phyloP scores from a whole-genome alignment of 768 basidiomycete species.

The Suillus luteus region DNA sequence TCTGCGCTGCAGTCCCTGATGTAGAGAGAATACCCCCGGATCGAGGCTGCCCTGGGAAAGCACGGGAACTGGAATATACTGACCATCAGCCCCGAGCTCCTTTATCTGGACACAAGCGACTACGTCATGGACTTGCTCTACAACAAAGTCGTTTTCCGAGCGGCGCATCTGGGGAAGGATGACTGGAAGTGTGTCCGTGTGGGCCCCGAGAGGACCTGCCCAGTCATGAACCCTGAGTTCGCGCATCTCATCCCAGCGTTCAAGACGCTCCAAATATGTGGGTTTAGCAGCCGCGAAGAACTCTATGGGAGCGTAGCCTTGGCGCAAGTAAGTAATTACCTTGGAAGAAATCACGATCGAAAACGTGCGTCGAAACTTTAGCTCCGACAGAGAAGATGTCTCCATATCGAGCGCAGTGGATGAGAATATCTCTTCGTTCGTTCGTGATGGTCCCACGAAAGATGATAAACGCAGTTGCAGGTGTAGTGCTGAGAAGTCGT shows the following conservation, averaged over 20 bases:
- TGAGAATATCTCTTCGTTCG: slow-evolving; percentile 80
- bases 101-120: slow-evolving; percentile 83
- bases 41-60: slow-evolving; percentile 74
- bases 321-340: slow-evolving; percentile 68
- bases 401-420: slow-evolving; percentile 78
- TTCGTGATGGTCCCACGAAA: slow-evolving; percentile 69
- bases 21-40: slow-evolving; percentile 83
- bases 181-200: slow-evolving; percentile 41
- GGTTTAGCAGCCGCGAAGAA: slow-evolving; percentile 84
- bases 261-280: slow-evolving; percentile 85
- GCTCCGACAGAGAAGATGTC: slow-evolving; percentile 65
- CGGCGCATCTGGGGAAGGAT: slow-evolving; percentile 78
- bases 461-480: slow-evolving; percentile 87
- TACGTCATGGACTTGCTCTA: slow-evolving; percentile 88
- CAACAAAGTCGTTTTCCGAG: slow-evolving; percentile 89
- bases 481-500: slow-evolving; percentile 86
- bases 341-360: slow-evolving; percentile 75
- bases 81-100: slow-evolving; percentile 84
- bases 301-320: slow-evolving; percentile 84
- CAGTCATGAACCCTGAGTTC: slow-evolving; percentile 61
- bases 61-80: slow-evolving; percentile 83
- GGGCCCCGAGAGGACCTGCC: slow-evolving; percentile 33
- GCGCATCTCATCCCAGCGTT: slow-evolving; percentile 92
- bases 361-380: slow-evolving; percentile 84
- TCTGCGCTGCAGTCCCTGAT: slow-evolving; percentile 91